phyloP scores from a whole-genome alignment of 257 asterid species.

The Solanum tacnaense region DNA sequence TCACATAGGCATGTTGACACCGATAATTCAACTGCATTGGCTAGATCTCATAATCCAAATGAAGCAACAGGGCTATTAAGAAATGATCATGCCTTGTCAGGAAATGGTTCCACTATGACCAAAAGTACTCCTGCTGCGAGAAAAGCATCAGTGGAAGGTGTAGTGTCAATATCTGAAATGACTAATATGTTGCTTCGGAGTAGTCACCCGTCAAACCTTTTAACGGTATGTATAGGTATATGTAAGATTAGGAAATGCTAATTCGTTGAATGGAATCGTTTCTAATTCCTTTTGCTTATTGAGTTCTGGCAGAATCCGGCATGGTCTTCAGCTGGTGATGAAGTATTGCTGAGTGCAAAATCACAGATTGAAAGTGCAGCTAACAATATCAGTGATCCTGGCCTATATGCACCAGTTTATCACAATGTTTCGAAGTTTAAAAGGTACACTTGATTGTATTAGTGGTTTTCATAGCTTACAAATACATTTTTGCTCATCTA shows the following conservation, averaged over 20 bases:
- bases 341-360: conserved; percentile 32
- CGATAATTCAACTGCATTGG: background rate
- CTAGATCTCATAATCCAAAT: background rate
- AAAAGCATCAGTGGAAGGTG: conserved; percentile 20
- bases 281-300: background rate
- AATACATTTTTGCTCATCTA: background rate
- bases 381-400: conserved; percentile 3
- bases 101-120: conserved; percentile 1
- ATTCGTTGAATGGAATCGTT: background rate
- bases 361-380: conserved; percentile 29
- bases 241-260: background rate
- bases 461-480: background rate
- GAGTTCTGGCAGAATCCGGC: conserved; percentile 25
- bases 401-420: conserved; percentile 48
- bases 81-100: conserved; percentile 1
- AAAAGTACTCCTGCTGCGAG: conserved; percentile 2
- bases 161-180: conserved; percentile 46
- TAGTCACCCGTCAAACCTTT: conserved; percentile 13
- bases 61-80: background rate
- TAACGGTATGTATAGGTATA: conserved; percentile 27
- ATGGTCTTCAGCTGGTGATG: conserved; percentile 52
- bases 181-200: conserved; percentile 36
- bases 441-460: conserved; percentile 19
- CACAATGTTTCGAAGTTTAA: conserved; percentile 42
- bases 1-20: background rate